These are phyloP conservation scores for Schwanniomyces vanrijiae DNA, from an alignment of 805 yeast genomes.

Conservation along the genomic window DNA sequence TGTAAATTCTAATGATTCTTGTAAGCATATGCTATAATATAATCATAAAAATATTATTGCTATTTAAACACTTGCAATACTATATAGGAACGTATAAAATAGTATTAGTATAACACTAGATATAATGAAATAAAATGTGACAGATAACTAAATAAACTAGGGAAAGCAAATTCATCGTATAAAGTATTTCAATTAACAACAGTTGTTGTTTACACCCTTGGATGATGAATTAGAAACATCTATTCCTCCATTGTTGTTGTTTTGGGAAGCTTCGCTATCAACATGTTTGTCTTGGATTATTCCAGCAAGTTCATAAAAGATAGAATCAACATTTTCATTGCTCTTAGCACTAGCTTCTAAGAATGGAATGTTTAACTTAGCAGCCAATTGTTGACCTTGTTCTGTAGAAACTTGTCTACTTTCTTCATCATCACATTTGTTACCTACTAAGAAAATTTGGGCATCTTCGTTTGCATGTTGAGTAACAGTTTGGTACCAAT, in stretches of 20 bases:
- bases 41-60: neutral
- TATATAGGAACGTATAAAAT: neutral
- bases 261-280: slow-evolving; percentile 33
- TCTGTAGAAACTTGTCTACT: slow-evolving; percentile 84
- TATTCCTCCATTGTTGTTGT: slow-evolving; percentile 27
- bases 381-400: slow-evolving; percentile 88
- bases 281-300: slow-evolving; percentile 79
- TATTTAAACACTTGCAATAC: neutral
- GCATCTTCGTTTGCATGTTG: slow-evolving; percentile 98
- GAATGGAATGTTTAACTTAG: slow-evolving; percentile 84
- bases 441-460: slow-evolving; percentile 90
- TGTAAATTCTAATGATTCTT: neutral
- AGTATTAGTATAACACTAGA: neutral
- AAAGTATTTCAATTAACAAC: slow-evolving; percentile 29
- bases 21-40: neutral
- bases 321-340: slow-evolving; percentile 86
- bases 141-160: neutral
- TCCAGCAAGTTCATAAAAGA: slow-evolving; percentile 86
- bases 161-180: neutral
- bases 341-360: slow-evolving; percentile 96
- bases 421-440: slow-evolving; percentile 89
- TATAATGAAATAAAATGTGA: neutral
- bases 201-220: slow-evolving; percentile 29
- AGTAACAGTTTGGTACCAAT: slow-evolving; percentile 94
- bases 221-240: slow-evolving; percentile 36